Evolutionary conservation across 2,329 filamentous ascomycete genomes (phyloP), one percentile per base, ranked within the genome.

Genomic region (Venturia asperata): DNA sequence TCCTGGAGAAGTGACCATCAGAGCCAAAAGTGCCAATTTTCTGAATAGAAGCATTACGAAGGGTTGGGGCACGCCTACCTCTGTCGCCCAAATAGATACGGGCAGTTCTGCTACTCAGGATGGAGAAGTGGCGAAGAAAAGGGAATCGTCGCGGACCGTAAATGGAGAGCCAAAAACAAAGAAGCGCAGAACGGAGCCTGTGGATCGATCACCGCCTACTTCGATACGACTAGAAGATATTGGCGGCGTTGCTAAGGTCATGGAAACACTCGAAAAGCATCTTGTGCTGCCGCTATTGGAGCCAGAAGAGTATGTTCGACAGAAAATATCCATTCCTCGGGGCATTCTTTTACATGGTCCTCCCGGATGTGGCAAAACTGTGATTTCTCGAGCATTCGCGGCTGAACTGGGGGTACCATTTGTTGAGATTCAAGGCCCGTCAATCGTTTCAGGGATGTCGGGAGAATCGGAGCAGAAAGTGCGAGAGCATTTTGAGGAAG

Each of bases 401-500:
- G 88, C 89, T 1, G 85, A 87, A 68, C 79, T 92, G 24, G 87
- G 87, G 1, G 85, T 92, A 2, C 87, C 90, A 0, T 93, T 92
- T 71, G 88, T 95, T 67, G 84, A 90, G 1, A 87, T 94, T n/a
- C 88, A 90, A 0, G 90, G 89, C 0, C 90, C 91, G 0, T 90
- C 89, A 0, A 83, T 95, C 42, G 87, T 95, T 0, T 91, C 89
- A 19, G 90, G 91, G 24, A 94, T 93, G 86, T 94, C 90, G 42
- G 91, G 91, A 70, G 91, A 94, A 73, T 93, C 90, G 0, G 91
- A 96, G 75, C 92, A 92, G 78, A 91, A 91, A 67, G 85, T 96
- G 37, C 82, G 91, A 43, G 90, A 93, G 69, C 82, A 91, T 61
- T 95, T 95, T 67, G 92, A 97, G 15, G 90, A 94, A 72, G 94